Base-by-base conservation (phyloP, 1,284 basidiomycete genomes). In the Ceratobasidium sp. region DNA sequence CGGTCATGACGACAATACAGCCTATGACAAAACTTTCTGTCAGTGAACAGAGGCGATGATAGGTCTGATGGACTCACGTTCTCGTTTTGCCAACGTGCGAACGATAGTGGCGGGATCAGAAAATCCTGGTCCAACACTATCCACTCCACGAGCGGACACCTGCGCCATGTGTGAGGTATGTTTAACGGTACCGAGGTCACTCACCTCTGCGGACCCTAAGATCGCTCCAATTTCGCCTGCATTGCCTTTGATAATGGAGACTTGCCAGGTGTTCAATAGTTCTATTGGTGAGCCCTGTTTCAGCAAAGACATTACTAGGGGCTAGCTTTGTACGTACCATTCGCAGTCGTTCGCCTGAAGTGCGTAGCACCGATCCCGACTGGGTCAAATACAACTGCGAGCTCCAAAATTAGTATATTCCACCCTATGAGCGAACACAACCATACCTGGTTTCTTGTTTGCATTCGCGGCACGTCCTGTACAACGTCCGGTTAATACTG, bases 161-260 rank as follows among this genome's bases (percentile, higher is more conserved):
- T 91, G 74, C 2, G 46, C 13, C 32, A 58, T 64, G 28, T 38
- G 38, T 28, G n/a, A n/a, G n/a, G n/a, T n/a, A n/a, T n/a, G n/a
- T n/a, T 41, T 32, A 26, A 57, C 18, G 44, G 41, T 26, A 35
- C 52, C 52, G 16, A 44, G 38, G n/a, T n/a, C n/a, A 73, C 80
- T 49, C 57, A 91, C 93, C 83, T 95, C 95, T n/a, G 80, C 80
- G 0, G 90, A 91, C 18, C 90, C 87, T 0, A 90, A 87, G 14
- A 98, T 82, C 0, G 91, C 85, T 0, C 89, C 94, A 26, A 98
- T 89, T 81, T 98, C 97, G 23, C 89, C 95, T 0, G 95, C 92
- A 79, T 98, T 98, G 5, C 96, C 97, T 81, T 98, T 98, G 82
- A 98, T 95, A 21, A 98, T 91, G 21, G 91, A 92, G 18, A 93